A percentile compares a stretch with the other conserved stretches of the same genome.
These are phyloP conservation scores for Solanum chiquidenum DNA, from an alignment of 257 asterid species.

Conservation along the genomic window DNA sequence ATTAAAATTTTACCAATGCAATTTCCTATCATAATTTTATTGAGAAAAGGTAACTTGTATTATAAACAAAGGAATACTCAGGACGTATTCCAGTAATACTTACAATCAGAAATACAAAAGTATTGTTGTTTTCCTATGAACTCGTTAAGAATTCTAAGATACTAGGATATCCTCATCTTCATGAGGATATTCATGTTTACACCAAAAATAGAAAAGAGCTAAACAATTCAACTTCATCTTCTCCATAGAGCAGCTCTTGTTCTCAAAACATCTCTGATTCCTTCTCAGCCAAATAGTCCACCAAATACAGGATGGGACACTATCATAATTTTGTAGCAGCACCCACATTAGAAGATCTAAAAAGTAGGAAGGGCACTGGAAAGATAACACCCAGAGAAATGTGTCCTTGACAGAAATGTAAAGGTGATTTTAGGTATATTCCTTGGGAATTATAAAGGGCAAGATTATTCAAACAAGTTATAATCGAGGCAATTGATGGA, in stretches of 20 bases:
- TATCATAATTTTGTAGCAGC: not conserved
- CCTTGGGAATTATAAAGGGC: not conserved
- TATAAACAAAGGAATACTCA: not conserved
- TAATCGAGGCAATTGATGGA: not conserved
- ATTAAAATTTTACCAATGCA: not conserved
- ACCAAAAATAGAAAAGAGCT: not conserved
- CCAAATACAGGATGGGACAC: not conserved
- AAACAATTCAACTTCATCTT: not conserved
- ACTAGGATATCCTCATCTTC: not conserved
- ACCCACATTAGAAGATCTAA: not conserved
- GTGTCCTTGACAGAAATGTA: not conserved
- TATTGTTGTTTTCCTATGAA: not conserved
- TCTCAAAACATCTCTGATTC: not conserved
- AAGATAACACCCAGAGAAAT: not conserved
- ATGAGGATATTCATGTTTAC: not conserved
- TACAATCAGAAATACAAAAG: not conserved
- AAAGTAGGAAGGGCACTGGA: not conserved
- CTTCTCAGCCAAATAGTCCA: not conserved
- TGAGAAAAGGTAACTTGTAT: not conserved
- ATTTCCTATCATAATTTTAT: not conserved
- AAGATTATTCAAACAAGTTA: not conserved
- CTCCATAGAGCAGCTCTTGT: not conserved
- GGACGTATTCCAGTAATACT: not conserved
- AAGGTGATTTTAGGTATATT: not conserved
- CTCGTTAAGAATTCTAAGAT: not conserved